Percentiles rank a stretch among this genome's conserved stretches.
Evolutionary conservation across 2,329 filamentous ascomycete genomes (phyloP).

Genomic region (Xylaria sp.): DNA sequence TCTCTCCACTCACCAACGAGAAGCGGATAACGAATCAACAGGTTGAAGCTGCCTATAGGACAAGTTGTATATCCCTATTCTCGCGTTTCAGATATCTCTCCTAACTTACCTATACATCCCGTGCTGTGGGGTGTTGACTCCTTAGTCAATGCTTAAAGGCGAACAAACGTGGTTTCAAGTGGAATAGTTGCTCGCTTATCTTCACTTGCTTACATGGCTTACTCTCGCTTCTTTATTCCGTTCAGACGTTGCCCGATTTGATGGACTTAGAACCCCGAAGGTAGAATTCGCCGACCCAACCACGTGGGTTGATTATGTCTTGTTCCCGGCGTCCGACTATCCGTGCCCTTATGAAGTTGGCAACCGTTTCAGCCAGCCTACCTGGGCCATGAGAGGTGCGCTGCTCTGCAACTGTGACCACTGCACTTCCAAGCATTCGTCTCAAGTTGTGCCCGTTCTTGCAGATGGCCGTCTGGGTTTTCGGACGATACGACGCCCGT

Average conservation of each 20-base stretch:
- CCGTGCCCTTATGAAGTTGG: conserved; percentile 23
- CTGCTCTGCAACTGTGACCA: conserved; percentile 15
- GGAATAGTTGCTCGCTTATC: neutral
- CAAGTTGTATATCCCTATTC: neutral
- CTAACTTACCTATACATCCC: neutral
- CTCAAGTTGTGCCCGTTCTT: conserved; percentile 27
- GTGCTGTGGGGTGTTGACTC: neutral
- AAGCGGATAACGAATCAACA: neutral
- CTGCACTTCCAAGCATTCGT: conserved; percentile 17
- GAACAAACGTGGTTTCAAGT: neutral
- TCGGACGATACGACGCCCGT: conserved; percentile 10
- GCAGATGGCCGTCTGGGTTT: conserved; percentile 19
- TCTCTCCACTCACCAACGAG: neutral
- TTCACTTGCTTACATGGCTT: neutral
- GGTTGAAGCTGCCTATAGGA: neutral
- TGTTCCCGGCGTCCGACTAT: conserved; percentile 19
- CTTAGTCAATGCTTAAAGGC: neutral
- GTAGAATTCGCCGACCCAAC: neutral
- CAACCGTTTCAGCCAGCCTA: conserved; percentile 27
- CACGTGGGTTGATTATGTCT: conserved; percentile 6
- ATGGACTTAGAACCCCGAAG: neutral
- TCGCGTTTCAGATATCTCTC: conserved; percentile 5
- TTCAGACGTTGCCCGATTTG: neutral
- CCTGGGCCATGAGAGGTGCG: conserved; percentile 1
- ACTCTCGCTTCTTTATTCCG: neutral